These are phyloP conservation scores for Alternaria conjuncta DNA, from an alignment of 2,329 filamentous ascomycete genomes.

Conservation along the genomic window DNA sequence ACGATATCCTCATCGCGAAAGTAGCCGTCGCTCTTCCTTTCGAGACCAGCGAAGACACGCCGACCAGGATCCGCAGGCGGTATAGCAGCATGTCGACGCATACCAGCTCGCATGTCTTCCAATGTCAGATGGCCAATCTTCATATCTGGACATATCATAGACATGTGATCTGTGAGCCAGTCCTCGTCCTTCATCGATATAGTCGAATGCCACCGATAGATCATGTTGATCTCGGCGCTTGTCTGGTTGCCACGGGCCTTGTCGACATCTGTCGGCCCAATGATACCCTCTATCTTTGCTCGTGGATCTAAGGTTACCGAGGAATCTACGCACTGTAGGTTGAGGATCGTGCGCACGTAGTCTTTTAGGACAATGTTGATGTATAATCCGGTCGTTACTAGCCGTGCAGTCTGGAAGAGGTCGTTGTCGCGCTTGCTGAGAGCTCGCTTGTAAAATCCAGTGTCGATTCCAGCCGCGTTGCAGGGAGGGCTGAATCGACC, in stretches of 20 bases:
- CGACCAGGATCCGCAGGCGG: neutral
- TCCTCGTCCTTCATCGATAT: neutral
- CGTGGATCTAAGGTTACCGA: neutral
- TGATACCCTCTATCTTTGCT: neutral
- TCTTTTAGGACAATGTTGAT: neutral
- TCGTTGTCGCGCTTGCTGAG: neutral
- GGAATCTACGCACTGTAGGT: neutral
- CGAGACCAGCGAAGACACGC: neutral
- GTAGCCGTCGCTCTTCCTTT: neutral
- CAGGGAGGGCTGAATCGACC: neutral
- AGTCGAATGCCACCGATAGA: neutral
- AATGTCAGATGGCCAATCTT: neutral
- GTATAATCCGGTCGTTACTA: neutral
- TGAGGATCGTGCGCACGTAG: neutral
- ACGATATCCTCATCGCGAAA: neutral
- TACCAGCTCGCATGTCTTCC: neutral
- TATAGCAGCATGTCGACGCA: neutral
- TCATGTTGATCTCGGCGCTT: neutral
- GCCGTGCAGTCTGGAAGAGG: neutral
- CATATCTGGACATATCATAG: neutral
- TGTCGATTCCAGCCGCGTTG: neutral
- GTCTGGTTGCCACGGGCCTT: neutral
- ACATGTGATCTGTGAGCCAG: neutral
- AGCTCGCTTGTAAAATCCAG: neutral
- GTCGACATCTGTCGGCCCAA: neutral